phyloP scores from a whole-genome alignment of 2,329 filamentous ascomycete genomes.

The Cordyceps cicadae region DNA sequence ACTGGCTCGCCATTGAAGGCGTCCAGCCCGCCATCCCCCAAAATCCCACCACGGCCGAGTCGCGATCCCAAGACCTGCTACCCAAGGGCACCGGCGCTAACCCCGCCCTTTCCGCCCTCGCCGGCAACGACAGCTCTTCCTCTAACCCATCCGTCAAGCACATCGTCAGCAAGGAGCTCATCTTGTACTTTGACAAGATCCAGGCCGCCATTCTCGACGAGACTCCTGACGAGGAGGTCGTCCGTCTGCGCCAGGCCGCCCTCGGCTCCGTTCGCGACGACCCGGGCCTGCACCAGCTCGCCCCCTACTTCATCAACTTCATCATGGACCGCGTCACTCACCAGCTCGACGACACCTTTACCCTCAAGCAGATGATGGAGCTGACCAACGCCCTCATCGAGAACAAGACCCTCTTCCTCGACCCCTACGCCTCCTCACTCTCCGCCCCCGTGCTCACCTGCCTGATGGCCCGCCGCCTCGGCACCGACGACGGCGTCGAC shows the following conservation, averaged over 20 bases:
- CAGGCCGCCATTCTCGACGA: constrained; percentile 83
- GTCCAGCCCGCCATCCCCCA: constrained; percentile 95
- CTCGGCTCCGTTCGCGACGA: constrained; percentile 80
- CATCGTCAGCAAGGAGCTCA: constrained; percentile 88
- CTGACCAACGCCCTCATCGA: constrained; percentile 75
- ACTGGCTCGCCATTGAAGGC: constrained; percentile 96
- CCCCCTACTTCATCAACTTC: constrained; percentile 95
- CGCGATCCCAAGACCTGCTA: constrained; percentile 73
- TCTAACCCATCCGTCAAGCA: constrained; percentile 93
- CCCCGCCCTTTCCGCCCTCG: constrained; percentile 68
- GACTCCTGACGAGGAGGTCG: constrained; percentile 67
- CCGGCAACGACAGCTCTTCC: constrained; percentile 73
- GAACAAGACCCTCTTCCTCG: constrained; percentile 69
- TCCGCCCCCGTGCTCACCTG: constrained; percentile 88
- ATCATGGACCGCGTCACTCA: constrained; percentile 95
- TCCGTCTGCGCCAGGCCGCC: constrained; percentile 69
- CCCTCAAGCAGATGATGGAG: constrained; percentile 86
- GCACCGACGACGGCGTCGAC: constrained; percentile 45
- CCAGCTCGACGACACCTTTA: constrained; percentile 80
- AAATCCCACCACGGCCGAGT: constrained; percentile 82
- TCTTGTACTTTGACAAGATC: constrained; percentile 95
- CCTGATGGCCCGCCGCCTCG: constrained; percentile 69
- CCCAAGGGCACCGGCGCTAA: constrained; percentile 88
- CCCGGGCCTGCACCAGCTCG: constrained; percentile 86
- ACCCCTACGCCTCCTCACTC: constrained; percentile 55